Base-by-base conservation (phyloP, 306 rosid species). In the Medicago lupulina region DNA sequence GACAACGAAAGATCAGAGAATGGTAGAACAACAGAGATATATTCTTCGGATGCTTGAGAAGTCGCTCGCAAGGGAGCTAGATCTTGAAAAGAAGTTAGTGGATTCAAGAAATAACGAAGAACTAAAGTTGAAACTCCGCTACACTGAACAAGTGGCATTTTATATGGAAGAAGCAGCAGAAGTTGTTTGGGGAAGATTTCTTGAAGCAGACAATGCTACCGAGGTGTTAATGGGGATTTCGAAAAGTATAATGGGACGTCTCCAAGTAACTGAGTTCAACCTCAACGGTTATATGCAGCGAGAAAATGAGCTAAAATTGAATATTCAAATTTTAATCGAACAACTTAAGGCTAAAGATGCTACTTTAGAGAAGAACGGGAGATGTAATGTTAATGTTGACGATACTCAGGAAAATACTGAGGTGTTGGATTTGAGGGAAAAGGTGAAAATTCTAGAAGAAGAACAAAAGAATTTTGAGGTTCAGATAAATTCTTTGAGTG, bases 181-280 rank as follows among this genome's bases (percentile, higher is more conserved):
- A 87, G 91, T 91, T 66, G 92, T 95, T 82, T 95, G 97, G 98
- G 97, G 97, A 83, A 89, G 98, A 82, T 95, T 95, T 80, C 80
- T 96, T 38, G 99, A 96, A 86, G 99, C 97, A n/a, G 98, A 96
- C 59, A 92, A 86, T 83, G 86, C 91, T 28, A 76, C 89, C 1
- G 98, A 88, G 86, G 88, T 83, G 75, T 89, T 92, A 67, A 87
- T 83, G 91, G 97, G 97, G 47, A 88, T 90, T 80, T 92, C 98
- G 8, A 89, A 84, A 85, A 91, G 89, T 66, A 73, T 92, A 62
- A 79, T 88, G 73, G 92, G 97, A 44, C 84, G 85, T 65, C 87
- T 90, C 74, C 97, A 90, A 82, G 78, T 84, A 14, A 78, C 89
- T n/a, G 89, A 92, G 64, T 83, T 95, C 79, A 87, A 88, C 81